phyloP scores from a whole-genome alignment of 306 rosid genomes.

The Erythrophleum fordii region DNA sequence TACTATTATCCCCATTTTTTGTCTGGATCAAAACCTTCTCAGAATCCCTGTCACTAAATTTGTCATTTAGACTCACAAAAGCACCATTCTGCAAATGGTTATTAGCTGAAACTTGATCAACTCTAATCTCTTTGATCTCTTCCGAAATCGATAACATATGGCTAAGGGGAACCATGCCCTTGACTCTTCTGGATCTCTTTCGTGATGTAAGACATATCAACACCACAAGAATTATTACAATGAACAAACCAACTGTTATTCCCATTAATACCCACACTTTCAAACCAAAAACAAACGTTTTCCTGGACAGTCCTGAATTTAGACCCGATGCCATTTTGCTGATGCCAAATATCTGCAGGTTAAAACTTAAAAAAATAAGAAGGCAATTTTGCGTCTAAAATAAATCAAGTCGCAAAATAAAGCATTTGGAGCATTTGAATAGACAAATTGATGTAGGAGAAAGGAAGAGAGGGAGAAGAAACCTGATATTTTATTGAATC shows the following conservation, averaged over 20 bases:
- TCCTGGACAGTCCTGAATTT: slow-evolving; percentile 63
- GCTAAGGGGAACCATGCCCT: slow-evolving; percentile 54
- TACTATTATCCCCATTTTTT: slow-evolving; percentile 61
- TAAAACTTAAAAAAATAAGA: slow-evolving; percentile 15
- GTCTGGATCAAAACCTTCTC: slow-evolving; percentile 67
- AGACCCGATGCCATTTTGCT: slow-evolving; percentile 73
- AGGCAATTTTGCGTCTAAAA: background rate
- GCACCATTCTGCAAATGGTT: slow-evolving; percentile 42
- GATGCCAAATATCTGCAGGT: slow-evolving; percentile 45
- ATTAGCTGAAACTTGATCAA: slow-evolving; percentile 75
- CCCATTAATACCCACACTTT: slow-evolving; percentile 81
- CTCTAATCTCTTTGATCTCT: slow-evolving; percentile 79
- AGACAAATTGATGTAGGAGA: background rate
- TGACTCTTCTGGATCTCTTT: slow-evolving; percentile 63
- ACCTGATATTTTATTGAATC: background rate
- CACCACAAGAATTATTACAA: slow-evolving; percentile 67
- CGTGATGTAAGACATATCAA: slow-evolving; percentile 68
- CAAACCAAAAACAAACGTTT: slow-evolving; percentile 78
- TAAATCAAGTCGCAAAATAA: slow-evolving; percentile 28
- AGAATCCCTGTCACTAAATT: slow-evolving; percentile 55
- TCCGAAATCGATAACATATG: slow-evolving; percentile 64
- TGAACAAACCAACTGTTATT: slow-evolving; percentile 62
- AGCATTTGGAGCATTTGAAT: slow-evolving; percentile 8
- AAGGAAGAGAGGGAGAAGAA: too few species aligned
- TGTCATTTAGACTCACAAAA: slow-evolving; percentile 53